phyloP scores from a whole-genome alignment of 306 rosid genomes.

The Ziziphus jujuba region DNA sequence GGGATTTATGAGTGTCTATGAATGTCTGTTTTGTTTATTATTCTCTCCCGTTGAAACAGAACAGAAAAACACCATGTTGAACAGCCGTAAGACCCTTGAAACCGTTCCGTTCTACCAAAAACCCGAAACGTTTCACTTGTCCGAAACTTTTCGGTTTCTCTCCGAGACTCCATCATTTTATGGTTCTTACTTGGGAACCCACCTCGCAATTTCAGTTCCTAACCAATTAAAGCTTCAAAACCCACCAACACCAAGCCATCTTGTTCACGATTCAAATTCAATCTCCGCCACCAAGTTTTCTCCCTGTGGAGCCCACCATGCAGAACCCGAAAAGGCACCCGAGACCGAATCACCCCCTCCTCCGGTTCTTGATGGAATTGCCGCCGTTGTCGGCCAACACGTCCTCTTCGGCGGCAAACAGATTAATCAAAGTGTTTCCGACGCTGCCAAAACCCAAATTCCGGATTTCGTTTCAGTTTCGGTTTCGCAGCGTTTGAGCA shows the following conservation, averaged over 20 bases:
- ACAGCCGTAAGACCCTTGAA: constrained; percentile 8
- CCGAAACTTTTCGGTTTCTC: constrained; percentile 15
- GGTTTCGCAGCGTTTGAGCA: background rate
- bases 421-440: background rate
- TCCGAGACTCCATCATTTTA: constrained; percentile 10
- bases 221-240: background rate
- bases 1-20: background rate
- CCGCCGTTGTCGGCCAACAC: constrained; percentile 73
- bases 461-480: background rate
- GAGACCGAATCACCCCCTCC: constrained; percentile 6
- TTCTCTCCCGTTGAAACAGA: too few species aligned
- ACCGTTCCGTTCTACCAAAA: constrained; percentile 14
- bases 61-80: background rate
- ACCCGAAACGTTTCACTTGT: constrained; percentile 4
- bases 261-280: background rate
- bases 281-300: background rate
- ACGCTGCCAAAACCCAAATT: background rate
- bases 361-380: constrained; percentile 71
- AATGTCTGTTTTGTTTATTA: too few species aligned
- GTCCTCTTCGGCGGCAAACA: constrained; percentile 50
- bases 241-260: background rate
- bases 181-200: constrained; percentile 15
- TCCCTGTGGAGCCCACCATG: background rate
- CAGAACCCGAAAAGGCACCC: background rate
- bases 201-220: constrained; percentile 21